Conservation (phyloP, 257 asterid species). For the Eustoma russellianum region DNA sequence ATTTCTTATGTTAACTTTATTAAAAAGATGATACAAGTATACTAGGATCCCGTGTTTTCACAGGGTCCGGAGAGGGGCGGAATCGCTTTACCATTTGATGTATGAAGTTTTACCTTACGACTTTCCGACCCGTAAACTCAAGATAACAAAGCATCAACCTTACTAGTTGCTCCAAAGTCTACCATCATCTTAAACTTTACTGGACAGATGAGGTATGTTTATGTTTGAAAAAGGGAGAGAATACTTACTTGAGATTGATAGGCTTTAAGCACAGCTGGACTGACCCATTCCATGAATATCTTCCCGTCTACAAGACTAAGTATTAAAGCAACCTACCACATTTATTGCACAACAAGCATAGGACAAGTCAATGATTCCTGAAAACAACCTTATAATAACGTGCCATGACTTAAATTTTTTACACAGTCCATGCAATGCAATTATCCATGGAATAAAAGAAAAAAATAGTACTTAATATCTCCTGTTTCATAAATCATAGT, state of each 20-base stretch:
- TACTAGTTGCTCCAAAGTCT: background rate
- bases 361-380: background rate
- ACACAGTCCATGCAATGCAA: background rate
- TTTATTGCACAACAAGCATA: background rate
- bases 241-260: constrained; percentile 81
- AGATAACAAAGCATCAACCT: too few species aligned
- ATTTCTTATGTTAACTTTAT: too few species aligned
- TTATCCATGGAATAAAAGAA: background rate
- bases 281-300: constrained; percentile 96
- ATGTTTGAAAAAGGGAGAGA: too few species aligned
- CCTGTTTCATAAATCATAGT: too few species aligned
- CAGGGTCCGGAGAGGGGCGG: too few species aligned
- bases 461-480: background rate
- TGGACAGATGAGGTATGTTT: background rate
- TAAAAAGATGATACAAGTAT: too few species aligned
- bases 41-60: too few species aligned
- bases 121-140: too few species aligned
- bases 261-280: constrained; percentile 91
- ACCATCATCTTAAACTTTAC: background rate
- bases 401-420: background rate
- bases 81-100: too few species aligned
- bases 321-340: constrained; percentile 68
- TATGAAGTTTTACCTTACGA: too few species aligned
- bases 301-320: constrained; percentile 80
- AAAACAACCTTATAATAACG: background rate